Evolutionary conservation across 1,284 basidiomycete species (phyloP), one percentile per base, ranked within the genome.

Genomic region (Irpex sp.): DNA sequence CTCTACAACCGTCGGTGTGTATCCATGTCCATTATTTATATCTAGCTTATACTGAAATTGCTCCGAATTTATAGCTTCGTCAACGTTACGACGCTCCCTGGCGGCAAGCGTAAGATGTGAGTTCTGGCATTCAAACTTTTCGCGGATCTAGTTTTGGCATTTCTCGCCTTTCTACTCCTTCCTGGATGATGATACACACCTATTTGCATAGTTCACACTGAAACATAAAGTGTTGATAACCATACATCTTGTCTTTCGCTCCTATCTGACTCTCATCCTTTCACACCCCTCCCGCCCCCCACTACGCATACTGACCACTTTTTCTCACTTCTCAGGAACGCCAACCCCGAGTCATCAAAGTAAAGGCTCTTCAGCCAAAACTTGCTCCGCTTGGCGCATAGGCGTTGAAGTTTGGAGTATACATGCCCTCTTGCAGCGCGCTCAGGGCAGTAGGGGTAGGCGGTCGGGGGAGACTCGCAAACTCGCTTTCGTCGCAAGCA

Each of bases 51-150:
- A 4, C 64, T 73, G 65, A 70, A 46, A 31, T 39, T 37, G 50
- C 50, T 57, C 63, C 62, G 39, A 61, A 56, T 65, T 58, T 50
- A 3, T 67, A 94, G 93, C 78, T 95, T 95, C 86, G 95, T 98
- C 73, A 98, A 97, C 79, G 95, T 96, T 68, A 94, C 93, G 66
- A 86, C 90, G 67, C 85, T 92, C 66, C 92, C 93, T 67, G 92
- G 92, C 71, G 95, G 95, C 80, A 98, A 98, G 86, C 88, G 95
- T 80, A 89, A 88, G 81, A 97, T 97, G 95, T 95, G 79, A 86
- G 94, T 93, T 15, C 56, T 66, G 61, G 31, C 69, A 57, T 50
- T 51, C 17, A 19, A 66, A 62, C 58, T 65, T 36, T 36, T 50
- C 49, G 11, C n/a, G 31, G 37, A 50, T 21, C 61, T 53, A 37